phyloP scores from a whole-genome alignment of 805 yeast species.

The Teunomyces cretensis region DNA sequence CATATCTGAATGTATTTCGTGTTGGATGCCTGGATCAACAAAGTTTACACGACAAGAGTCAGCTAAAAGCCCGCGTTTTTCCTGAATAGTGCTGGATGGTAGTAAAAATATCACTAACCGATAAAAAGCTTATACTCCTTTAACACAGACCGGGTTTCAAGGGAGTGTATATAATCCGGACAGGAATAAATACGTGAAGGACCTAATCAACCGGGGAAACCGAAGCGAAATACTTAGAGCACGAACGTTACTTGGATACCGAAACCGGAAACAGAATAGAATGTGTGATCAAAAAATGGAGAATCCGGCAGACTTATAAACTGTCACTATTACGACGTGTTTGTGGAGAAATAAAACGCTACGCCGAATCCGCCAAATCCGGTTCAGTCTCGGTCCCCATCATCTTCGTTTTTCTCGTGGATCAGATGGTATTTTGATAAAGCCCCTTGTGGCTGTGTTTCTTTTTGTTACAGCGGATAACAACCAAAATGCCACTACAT shows the following conservation, averaged over 20 bases:
- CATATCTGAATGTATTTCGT: background rate
- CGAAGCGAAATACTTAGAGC: background rate
- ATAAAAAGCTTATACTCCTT: background rate
- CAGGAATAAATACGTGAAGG: background rate
- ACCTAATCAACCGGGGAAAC: background rate
- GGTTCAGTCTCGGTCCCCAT: no score
- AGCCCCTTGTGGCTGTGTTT: constrained; percentile 1
- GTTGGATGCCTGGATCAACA: background rate
- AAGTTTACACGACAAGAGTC: background rate
- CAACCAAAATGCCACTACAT: background rate
- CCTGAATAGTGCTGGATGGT: background rate
- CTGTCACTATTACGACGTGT: no score
- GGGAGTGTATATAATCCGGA: background rate
- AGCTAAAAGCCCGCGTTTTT: background rate
- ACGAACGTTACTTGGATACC: background rate
- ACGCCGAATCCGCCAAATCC: no score
- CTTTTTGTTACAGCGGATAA: background rate
- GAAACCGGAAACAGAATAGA: background rate
- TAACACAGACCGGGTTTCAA: background rate
- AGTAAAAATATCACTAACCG: background rate
- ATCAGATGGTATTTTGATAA: background rate
- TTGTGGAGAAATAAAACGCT: no score
- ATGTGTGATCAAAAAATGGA: no score
- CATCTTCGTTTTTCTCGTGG: no score
- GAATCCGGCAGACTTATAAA: no score